These are phyloP conservation scores for Diplocarpon rosae DNA, from an alignment of 2,329 filamentous ascomycete species.

Conservation along the genomic window DNA sequence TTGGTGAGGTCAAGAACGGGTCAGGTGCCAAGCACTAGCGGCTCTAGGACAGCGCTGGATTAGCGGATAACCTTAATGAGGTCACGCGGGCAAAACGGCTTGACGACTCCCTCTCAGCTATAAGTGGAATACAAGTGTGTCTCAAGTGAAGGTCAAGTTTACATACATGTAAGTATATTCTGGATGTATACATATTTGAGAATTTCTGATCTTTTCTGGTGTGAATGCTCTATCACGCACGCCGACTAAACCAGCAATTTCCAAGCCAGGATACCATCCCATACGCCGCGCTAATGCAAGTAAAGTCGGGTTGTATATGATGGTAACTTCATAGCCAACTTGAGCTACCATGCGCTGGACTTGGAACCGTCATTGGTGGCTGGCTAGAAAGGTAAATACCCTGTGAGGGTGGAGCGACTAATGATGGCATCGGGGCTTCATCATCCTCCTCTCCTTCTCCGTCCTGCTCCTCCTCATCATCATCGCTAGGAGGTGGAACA, in stretches of 20 bases:
- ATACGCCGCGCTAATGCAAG: slow-evolving; percentile 12
- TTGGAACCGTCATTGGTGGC: not conserved
- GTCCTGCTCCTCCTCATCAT: slow-evolving; percentile 44
- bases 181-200: slow-evolving; percentile 5
- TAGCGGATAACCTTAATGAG: slow-evolving; percentile 6
- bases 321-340: slow-evolving; percentile 8
- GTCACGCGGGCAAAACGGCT: not conserved
- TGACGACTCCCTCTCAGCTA: not conserved
- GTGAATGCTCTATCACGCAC: slow-evolving; percentile 2
- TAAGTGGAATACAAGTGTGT: too few relatives aligned
- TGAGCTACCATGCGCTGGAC: slow-evolving; percentile 2
- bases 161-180: not conserved
- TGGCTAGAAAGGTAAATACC: not conserved
- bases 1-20: slow-evolving; percentile 2
- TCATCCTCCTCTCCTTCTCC: slow-evolving; percentile 24
- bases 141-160: not conserved
- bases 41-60: slow-evolving; percentile 1
- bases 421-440: slow-evolving; percentile 2
- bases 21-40: not conserved
- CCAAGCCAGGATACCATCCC: slow-evolving; percentile 3
- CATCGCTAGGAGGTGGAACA: slow-evolving; percentile 51
- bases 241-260: slow-evolving; percentile 5
- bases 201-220: not conserved
- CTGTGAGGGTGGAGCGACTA: not conserved
- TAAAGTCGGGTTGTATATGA: not conserved